Evolutionary conservation across 768 basidiomycete genomes (phyloP), one percentile per base, ranked within the genome.

Genomic region (Bullera alba): DNA sequence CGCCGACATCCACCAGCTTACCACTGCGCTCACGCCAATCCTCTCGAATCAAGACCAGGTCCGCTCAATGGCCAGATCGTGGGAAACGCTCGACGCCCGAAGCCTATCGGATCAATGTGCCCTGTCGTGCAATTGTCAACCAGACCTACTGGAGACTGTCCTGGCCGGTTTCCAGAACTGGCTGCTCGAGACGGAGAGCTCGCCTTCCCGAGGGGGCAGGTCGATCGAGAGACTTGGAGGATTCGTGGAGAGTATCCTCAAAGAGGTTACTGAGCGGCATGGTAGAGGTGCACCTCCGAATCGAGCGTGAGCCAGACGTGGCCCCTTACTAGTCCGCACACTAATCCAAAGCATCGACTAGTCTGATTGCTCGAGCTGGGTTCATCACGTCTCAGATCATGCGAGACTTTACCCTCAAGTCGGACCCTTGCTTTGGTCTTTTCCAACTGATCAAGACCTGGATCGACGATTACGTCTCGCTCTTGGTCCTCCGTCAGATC

Each of bases 111-210:
- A 59, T 23, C 58, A 63, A 30, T 57, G 56, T 27, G 48, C 58
- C 17, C 36, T 64, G 15, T 54, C 56, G 5, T 54, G 50, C 17
- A 47, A 50, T 42, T 48, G 54, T 53, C 52, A 60, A 29, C 64
- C 89, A 86, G 87, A 88, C 82, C 86, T 89, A 58, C 77, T 93
- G 44, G 87, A 92, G 69, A 79, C 83, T 48, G 77, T 95, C 0
- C 28, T 63, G 29, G 34, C 28, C 4, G 54, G 53, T 17, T 63
- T 63, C 26, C 46, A 48, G 3, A 19, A 30, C 3, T 61, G 60
- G 57, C 48, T 65, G n/a, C 38, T 19, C 6, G 48, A 54, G 5
- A 28, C 45, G 15, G 45, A 38, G 27, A 17, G 28, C 22, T 10
- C 22, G 1, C 42, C 42, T 8, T 17, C 32, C 3, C 35, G 48